A percentile compares a stretch with the other conserved stretches of the same genome.
Evolutionary conservation across 805 yeast genomes (phyloP).

Genomic region (Sungouiozyma ichnusensis): DNA sequence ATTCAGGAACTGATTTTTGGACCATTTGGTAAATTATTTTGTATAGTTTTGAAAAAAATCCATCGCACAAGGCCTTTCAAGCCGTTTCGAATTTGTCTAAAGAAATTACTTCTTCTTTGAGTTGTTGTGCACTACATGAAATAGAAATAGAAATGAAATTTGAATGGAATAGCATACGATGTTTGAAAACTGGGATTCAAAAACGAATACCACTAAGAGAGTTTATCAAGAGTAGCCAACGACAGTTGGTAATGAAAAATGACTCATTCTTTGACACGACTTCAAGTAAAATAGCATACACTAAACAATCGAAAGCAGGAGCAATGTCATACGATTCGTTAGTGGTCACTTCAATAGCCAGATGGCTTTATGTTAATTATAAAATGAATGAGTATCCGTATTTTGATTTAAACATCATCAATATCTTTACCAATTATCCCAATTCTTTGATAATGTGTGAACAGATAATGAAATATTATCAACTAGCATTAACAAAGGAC

Average conservation of each 20-base stretch:
- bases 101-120: too few species aligned
- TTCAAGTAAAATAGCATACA: neutral
- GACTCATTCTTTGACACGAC: neutral
- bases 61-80: too few species aligned
- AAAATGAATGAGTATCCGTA: constrained; percentile 59
- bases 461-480: constrained; percentile 14
- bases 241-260: neutral
- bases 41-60: too few species aligned
- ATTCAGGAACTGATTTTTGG: too few species aligned
- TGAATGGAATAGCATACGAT: neutral
- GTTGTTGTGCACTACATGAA: too few species aligned
- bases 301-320: constrained; percentile 4
- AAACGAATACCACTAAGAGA: neutral
- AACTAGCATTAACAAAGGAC: constrained; percentile 9
- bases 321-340: constrained; percentile 13
- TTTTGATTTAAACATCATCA: constrained; percentile 40
- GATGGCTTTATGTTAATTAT: constrained; percentile 64
- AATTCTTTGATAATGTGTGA: constrained; percentile 13
- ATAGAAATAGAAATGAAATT: too few species aligned
- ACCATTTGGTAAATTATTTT: too few species aligned
- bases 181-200: neutral
- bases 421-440: constrained; percentile 20
- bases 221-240: neutral
- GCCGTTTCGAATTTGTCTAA: too few species aligned
- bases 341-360: constrained; percentile 38